Evolutionary conservation across 2,329 filamentous ascomycete species (phyloP), one percentile per base, ranked within the genome.

Genomic region (Diaporthe velutina): DNA sequence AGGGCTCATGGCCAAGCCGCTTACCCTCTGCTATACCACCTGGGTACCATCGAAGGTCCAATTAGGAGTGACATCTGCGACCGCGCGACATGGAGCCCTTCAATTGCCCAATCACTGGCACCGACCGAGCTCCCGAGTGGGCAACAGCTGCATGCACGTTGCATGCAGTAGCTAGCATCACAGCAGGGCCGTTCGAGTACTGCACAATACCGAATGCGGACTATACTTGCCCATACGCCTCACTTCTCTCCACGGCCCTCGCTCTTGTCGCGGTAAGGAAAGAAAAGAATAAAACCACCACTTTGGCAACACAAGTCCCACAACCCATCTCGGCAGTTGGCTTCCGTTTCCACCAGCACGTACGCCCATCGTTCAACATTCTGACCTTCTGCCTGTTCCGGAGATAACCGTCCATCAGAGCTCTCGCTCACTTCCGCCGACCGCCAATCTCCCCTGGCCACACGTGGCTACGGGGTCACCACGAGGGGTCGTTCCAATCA

Each of bases 401-500:
- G 64, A 68, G n/a, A 68, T 68, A 45, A 54, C 64, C 64, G 64
- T 54, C 50, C 64, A 54, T 68, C 45, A 40, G 48, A 64, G 33
- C 64, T 54, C 64, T 54, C 64, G 64, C 64, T 68, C 64, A 54
- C 64, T 68, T 68, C 64, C 64, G 48, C 48, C 48, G 64, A 54
- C 64, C 15, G 48, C 64, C 64, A 52, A 68, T 54, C 48, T 28
- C 48, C 40, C 64, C 45, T 40, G 64, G 64, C 45, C 33, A 40
- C 64, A 68, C 64, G 64, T 68, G 64, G 64, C 48, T 68, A 68
- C 48, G 64, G 64, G 64, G 64, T 67, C 64, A 67, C 64, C 64
- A 67, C 64, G 64, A 67, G 64, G 64, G 64, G 30, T 52, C 17
- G 30, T 38, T 67, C 45, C 45, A n/a, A 67, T 52, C 33, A 67